A percentile compares a stretch with the other conserved stretches of the same genome.
Evolutionary conservation across 148 eudicot species (phyloP).

Genomic region (Agrostemma githago): DNA sequence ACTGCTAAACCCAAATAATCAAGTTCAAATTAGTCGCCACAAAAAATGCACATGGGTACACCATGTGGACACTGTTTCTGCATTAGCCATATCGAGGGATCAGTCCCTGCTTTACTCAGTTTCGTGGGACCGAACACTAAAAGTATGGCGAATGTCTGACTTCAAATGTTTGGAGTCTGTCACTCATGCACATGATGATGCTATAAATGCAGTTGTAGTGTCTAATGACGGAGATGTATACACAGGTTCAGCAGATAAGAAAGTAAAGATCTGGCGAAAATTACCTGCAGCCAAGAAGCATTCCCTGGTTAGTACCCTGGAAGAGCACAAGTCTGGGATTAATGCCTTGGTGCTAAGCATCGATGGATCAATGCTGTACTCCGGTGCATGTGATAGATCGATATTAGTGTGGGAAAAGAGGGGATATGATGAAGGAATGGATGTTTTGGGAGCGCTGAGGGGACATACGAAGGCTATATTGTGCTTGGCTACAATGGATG

Average conservation of each 20-base stretch:
- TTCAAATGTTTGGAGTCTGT: slow-evolving; percentile 82
- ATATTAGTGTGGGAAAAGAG: slow-evolving; percentile 67
- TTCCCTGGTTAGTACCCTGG: slow-evolving; percentile 41
- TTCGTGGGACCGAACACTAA: slow-evolving; percentile 84
- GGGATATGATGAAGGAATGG: slow-evolving; percentile 34
- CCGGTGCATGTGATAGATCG: slow-evolving; percentile 67
- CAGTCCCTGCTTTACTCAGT: slow-evolving; percentile 67
- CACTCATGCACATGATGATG: slow-evolving; percentile 75
- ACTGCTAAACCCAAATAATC: slow-evolving; percentile 58
- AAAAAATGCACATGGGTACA: slow-evolving; percentile 77
- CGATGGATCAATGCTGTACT: slow-evolving; percentile 57
- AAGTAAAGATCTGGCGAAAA: slow-evolving; percentile 70
- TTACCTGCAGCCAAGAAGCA: slow-evolving; percentile 41
- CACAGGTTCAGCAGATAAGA: slow-evolving; percentile 84
- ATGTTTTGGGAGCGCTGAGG: slow-evolving; percentile 40
- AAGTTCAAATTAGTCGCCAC: slow-evolving; percentile 56
- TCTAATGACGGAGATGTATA: slow-evolving; percentile 51
- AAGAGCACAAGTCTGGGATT: slow-evolving; percentile 64
- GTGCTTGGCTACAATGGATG: slow-evolving; percentile 46
- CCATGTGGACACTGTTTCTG: slow-evolving; percentile 78
- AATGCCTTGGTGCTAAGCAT: slow-evolving; percentile 65
- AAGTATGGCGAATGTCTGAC: slow-evolving; percentile 60
- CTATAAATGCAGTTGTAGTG: slow-evolving; percentile 63
- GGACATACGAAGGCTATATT: slow-evolving; percentile 74
- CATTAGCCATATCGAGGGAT: slow-evolving; percentile 55